phyloP scores from a whole-genome alignment of 176 grass and related monocot species.

The Alloteropsis semialata region DNA sequence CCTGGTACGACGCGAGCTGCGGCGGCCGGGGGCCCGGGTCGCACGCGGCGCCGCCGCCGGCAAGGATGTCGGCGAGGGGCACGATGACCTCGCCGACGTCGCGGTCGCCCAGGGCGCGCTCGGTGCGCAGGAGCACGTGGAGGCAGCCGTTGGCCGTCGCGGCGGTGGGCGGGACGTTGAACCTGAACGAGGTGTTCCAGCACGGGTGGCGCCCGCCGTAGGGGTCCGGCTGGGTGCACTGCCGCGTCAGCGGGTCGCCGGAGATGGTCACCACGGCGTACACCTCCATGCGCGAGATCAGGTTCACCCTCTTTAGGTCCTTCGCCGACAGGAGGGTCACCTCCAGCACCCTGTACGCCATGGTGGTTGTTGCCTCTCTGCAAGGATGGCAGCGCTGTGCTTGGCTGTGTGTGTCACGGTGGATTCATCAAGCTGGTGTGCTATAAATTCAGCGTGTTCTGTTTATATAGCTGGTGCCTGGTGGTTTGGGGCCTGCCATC shows the following conservation, averaged over 20 bases:
- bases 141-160: slow-evolving; percentile 27
- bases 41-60: neutral
- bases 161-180: slow-evolving; percentile 41
- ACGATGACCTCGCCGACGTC: slow-evolving; percentile 71
- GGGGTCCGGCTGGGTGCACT: slow-evolving; percentile 55
- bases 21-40: slow-evolving; percentile 1
- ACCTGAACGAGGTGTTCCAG: slow-evolving; percentile 65
- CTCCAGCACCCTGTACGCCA: slow-evolving; percentile 63
- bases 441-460: neutral
- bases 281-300: slow-evolving; percentile 62
- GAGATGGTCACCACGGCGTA: slow-evolving; percentile 63
- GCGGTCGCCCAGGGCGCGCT: slow-evolving; percentile 62
- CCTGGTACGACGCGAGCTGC: slow-evolving; percentile 60
- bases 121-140: slow-evolving; percentile 62
- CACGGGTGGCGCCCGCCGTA: slow-evolving; percentile 54
- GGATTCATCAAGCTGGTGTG: neutral
- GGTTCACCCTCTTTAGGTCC: slow-evolving; percentile 65
- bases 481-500: neutral
- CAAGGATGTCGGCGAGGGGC: slow-evolving; percentile 45
- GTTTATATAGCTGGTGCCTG: slow-evolving; percentile 19
- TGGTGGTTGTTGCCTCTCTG: neutral
- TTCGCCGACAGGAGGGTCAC: slow-evolving; percentile 61
- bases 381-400: neutral
- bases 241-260: slow-evolving; percentile 35
- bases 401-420: neutral